phyloP scores from a whole-genome alignment of 2,329 filamentous ascomycete species.

The Lasiodiplodia hormozganensis region DNA sequence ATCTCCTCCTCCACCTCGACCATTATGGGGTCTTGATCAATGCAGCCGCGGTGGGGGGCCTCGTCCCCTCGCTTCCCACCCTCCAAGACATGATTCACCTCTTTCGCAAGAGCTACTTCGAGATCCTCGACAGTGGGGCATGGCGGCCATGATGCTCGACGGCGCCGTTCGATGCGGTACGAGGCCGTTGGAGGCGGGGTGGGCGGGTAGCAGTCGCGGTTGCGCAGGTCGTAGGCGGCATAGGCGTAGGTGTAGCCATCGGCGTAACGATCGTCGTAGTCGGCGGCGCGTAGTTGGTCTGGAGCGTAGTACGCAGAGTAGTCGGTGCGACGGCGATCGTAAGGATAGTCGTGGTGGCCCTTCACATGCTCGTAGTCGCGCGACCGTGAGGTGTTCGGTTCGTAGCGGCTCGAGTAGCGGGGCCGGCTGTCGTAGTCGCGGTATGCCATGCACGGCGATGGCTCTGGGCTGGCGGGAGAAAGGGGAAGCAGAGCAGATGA shows the following conservation, averaged over 20 bases:
- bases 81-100: slow-evolving; percentile 53
- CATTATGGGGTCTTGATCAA: slow-evolving; percentile 73
- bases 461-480: background rate
- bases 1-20: slow-evolving; percentile 61
- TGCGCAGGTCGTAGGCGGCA: slow-evolving; percentile 14
- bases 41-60: slow-evolving; percentile 64
- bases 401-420: slow-evolving; percentile 26
- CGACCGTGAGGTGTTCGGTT: slow-evolving; percentile 26
- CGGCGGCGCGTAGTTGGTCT: slow-evolving; percentile 4
- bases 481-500: background rate
- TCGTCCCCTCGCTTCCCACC: slow-evolving; percentile 58
- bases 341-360: slow-evolving; percentile 7
- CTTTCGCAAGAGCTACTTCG: slow-evolving; percentile 67
- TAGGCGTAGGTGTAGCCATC: slow-evolving; percentile 2
- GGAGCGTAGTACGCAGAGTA: slow-evolving; percentile 4
- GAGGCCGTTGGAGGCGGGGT: slow-evolving; percentile 22
- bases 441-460: slow-evolving; percentile 25
- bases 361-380: slow-evolving; percentile 27
- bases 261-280: slow-evolving; percentile 16
- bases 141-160: slow-evolving; percentile 58
- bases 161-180: slow-evolving; percentile 31
- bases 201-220: slow-evolving; percentile 21
- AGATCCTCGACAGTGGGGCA: slow-evolving; percentile 71
- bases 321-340: slow-evolving; percentile 22
- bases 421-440: slow-evolving; percentile 24